Evolutionary conservation across 306 rosid genomes (phyloP).

Genomic region (Dalbergia cultrata): DNA sequence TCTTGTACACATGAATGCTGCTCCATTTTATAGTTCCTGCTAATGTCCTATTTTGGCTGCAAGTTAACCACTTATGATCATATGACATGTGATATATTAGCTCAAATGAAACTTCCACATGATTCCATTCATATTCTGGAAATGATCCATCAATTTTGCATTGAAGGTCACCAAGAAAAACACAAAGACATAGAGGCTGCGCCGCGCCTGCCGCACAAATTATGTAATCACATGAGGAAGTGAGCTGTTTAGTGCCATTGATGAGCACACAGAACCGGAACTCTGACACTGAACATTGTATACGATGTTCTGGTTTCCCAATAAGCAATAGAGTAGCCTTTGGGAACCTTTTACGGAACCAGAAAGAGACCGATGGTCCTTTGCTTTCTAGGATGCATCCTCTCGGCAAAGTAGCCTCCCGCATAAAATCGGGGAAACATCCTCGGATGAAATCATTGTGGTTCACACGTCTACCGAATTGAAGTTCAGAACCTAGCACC

Average conservation of each 20-base stretch:
- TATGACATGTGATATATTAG: background rate
- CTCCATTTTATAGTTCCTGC: background rate
- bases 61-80: background rate
- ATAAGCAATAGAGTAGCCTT: background rate
- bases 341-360: background rate
- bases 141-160: background rate
- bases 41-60: background rate
- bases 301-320: background rate
- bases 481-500: background rate
- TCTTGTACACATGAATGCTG: background rate
- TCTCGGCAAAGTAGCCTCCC: too few relatives aligned
- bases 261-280: slow-evolving; percentile 25
- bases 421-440: too few relatives aligned
- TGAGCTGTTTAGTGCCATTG: slow-evolving; percentile 22
- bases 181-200: background rate
- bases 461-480: too few relatives aligned
- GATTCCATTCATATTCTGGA: slow-evolving; percentile 20
- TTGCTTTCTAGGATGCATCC: too few relatives aligned
- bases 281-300: background rate
- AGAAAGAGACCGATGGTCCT: too few relatives aligned
- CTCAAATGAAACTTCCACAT: slow-evolving; percentile 19
- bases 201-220: too few relatives aligned
- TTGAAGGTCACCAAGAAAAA: background rate
- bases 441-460: too few relatives aligned
- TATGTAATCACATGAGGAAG: slow-evolving; percentile 9